Base-by-base conservation (phyloP, 2,329 filamentous ascomycete species). In the Epichloe sylvatica region DNA sequence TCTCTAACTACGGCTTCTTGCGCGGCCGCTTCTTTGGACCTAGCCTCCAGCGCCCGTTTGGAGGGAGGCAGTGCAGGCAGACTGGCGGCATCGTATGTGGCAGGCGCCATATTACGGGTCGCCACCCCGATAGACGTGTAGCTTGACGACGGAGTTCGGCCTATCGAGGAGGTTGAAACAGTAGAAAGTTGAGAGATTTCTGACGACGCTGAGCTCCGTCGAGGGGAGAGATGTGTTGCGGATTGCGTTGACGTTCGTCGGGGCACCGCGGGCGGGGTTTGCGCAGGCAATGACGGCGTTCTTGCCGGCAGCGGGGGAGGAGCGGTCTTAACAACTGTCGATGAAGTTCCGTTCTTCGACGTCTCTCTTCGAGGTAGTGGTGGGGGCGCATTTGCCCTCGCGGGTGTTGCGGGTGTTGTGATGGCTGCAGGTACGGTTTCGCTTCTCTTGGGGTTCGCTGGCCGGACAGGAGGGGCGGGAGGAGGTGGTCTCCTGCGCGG, bases 181-280 rank as follows among this genome's bases (percentile, higher is more conserved):
- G 68, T 69, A 6, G 78, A 82, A 38, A 71, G 64, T 51, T 74
- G 67, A 2, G 78, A 81, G 12, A 72, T 57, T 33, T 77, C 76
- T 2, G 79, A 83, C 0, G 78, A 75, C 40, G 74, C 73, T 17
- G 80, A 83, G 45, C 70, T 74, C 49, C 75, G 71, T 23, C 78
- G 70, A 5, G 64, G 64, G 21, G 61, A 61, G 35, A 73, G 60
- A 13, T 63, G 47, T 34, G 49, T 62, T 3, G 54, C 55, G 8
- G 64, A 61, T 52, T 75, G 70, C 6, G 67, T 62, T 2, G 73
- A 74, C 2, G 71, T 61, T 25, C 70, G 70, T 33, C 77, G 71
- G 15, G 74, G 67, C 13, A 77, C 75, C 17, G 79, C 62, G 30
- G 70, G 67, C 7, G 77, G 76, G 4, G 68, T 66, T 47, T 66